Percentiles rank a stretch among this genome's conserved stretches.
Evolutionary conservation across 768 basidiomycete genomes (phyloP).

Genomic region (Trichaptum fuscoviolaceum): DNA sequence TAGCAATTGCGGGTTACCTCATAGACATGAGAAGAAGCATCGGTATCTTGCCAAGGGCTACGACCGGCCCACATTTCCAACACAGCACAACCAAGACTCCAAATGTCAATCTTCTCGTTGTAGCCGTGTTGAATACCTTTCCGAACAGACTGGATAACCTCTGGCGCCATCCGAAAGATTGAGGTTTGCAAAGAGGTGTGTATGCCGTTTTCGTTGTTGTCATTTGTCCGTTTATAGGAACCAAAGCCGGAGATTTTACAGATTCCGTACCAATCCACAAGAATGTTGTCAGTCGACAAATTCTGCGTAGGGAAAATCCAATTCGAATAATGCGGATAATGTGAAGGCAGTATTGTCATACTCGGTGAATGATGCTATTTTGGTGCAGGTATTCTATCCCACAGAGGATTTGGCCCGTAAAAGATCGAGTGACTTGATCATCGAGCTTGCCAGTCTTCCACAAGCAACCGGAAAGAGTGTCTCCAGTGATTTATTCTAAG

Average conservation of each 20-base stretch:
- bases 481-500: slow-evolving; percentile 97
- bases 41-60: slow-evolving; percentile 89
- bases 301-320: slow-evolving; percentile 47
- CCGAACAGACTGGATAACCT: slow-evolving; percentile 82
- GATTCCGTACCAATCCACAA: slow-evolving; percentile 85
- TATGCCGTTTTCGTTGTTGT: slow-evolving; percentile 72
- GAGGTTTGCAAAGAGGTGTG: slow-evolving; percentile 96
- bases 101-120: slow-evolving; percentile 96
- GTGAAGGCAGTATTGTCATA: slow-evolving; percentile 28
- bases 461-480: slow-evolving; percentile 86
- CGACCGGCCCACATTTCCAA: slow-evolving; percentile 99
- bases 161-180: slow-evolving; percentile 99
- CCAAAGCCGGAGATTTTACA: slow-evolving; percentile 99
- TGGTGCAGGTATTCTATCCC: slow-evolving; percentile 93
- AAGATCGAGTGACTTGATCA: slow-evolving; percentile 87
- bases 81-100: slow-evolving; percentile 98
- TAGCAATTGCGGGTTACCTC: slow-evolving; percentile 49
- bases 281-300: slow-evolving; percentile 96
- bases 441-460: slow-evolving; percentile 90
- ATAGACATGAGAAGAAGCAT: slow-evolving; percentile 89
- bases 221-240: slow-evolving; percentile 93
- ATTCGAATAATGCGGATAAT: slow-evolving; percentile 3
- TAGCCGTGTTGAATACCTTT: slow-evolving; percentile 56
- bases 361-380: slow-evolving; percentile 88
- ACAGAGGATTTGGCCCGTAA: slow-evolving; percentile 85